These are phyloP conservation scores for Trematosphaeria pertusa DNA, from an alignment of 2,329 filamentous ascomycete species.

Conservation along the genomic window DNA sequence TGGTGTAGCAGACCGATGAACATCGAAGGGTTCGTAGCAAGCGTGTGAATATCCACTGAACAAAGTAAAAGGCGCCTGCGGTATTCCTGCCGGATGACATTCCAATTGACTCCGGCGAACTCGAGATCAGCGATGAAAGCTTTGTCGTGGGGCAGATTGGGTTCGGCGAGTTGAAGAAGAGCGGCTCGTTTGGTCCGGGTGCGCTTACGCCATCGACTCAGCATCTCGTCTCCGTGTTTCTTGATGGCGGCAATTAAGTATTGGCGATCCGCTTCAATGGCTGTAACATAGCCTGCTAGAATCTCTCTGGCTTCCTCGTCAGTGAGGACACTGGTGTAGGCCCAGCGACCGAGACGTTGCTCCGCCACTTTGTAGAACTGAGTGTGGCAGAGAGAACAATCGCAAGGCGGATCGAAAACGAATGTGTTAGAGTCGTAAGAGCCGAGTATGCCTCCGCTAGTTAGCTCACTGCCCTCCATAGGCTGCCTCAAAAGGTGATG, in stretches of 20 bases:
- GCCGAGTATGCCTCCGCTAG: too few relatives aligned
- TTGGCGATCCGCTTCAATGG: conserved; percentile 2
- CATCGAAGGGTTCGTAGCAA: conserved; percentile 3
- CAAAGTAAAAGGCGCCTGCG: conserved; percentile 8
- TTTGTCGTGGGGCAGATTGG: conserved; percentile 6
- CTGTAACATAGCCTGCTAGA: too few relatives aligned
- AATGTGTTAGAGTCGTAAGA: too few relatives aligned
- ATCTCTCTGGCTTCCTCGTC: too few relatives aligned
- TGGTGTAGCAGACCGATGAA: conserved; percentile 12
- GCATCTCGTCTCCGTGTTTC: conserved; percentile 9
- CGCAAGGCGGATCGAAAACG: background rate
- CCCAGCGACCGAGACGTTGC: too few relatives aligned
- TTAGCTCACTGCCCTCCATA: too few relatives aligned
- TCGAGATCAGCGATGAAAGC: background rate
- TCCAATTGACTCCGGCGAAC: background rate
- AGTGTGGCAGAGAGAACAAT: background rate
- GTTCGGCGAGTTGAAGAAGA: conserved; percentile 3
- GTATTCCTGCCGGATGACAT: conserved; percentile 1
- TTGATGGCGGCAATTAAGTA: conserved; percentile 3
- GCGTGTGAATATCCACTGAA: conserved; percentile 8
- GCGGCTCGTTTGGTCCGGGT: conserved; percentile 8
- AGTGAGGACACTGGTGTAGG: too few relatives aligned
- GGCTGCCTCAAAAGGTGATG: too few relatives aligned
- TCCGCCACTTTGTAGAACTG: background rate
- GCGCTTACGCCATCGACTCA: conserved; percentile 15